A percentile compares a stretch with the other conserved stretches of the same genome.
Evolutionary conservation across 176 grass and related monocot genomes (phyloP).

Genomic region (Neostapfia colusana): DNA sequence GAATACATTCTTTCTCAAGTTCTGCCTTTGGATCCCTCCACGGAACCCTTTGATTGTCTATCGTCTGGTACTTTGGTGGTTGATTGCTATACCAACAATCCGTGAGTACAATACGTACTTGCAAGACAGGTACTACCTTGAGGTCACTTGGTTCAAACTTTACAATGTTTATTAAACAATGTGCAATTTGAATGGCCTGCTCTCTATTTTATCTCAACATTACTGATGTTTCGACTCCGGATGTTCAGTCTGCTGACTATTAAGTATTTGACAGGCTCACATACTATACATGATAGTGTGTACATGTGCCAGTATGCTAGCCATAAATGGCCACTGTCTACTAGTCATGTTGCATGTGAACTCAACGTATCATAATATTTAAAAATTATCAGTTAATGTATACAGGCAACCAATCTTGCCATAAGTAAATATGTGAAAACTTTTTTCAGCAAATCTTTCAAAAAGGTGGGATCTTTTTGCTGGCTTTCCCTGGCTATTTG

Average conservation of each 20-base stretch:
- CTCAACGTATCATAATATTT: constrained; percentile 16
- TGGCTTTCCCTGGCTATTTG: constrained; percentile 97
- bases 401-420: not conserved
- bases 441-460: constrained; percentile 78
- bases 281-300: constrained; percentile 34
- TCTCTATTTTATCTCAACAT: constrained; percentile 1
- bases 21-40: constrained; percentile 95
- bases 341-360: constrained; percentile 30
- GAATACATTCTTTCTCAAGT: constrained; percentile 98
- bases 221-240: constrained; percentile 20
- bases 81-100: constrained; percentile 96
- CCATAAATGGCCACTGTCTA: constrained; percentile 14
- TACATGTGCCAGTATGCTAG: constrained; percentile 17
- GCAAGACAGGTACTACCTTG: constrained; percentile 81
- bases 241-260: constrained; percentile 15
- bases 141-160: constrained; percentile 10
- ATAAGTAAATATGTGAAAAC: not conserved
- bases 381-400: not conserved
- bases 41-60: constrained; percentile 86
- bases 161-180: not conserved
- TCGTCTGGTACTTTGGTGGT: constrained; percentile 92
- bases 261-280: constrained; percentile 25
- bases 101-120: constrained; percentile 98
- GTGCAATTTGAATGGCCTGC: constrained; percentile 21
- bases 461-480: constrained; percentile 96